A percentile compares a stretch with the other conserved stretches of the same genome.
phyloP scores from a whole-genome alignment of 2,329 filamentous ascomycete genomes.

The Aspergillus quadrilineatus region DNA sequence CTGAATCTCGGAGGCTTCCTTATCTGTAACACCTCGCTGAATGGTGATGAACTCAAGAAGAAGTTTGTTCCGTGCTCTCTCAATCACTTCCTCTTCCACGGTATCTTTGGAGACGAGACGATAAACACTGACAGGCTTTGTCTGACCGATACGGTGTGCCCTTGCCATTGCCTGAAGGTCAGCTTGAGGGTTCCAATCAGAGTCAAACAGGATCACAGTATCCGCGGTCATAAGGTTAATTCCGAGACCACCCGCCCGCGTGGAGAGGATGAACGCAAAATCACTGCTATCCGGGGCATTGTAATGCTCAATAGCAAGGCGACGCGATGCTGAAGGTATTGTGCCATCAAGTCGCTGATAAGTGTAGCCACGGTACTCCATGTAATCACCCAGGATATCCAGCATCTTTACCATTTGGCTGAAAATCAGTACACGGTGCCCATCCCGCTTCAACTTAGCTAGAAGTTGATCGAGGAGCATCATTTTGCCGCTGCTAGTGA shows the following conservation, averaged over 20 bases:
- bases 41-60: slow-evolving; percentile 97
- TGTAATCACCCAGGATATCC: slow-evolving; percentile 91
- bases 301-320: slow-evolving; percentile 96
- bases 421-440: slow-evolving; percentile 95
- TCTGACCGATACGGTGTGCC: slow-evolving; percentile 96
- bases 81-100: slow-evolving; percentile 95
- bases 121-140: slow-evolving; percentile 93
- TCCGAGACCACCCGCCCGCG: slow-evolving; percentile 91
- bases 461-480: slow-evolving; percentile 97
- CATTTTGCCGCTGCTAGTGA: slow-evolving; percentile 98
- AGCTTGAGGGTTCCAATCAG: slow-evolving; percentile 94
- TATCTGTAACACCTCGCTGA: slow-evolving; percentile 93
- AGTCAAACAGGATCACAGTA: slow-evolving; percentile 96
- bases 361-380: slow-evolving; percentile 87
- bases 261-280: slow-evolving; percentile 94
- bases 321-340: slow-evolving; percentile 80
- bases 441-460: slow-evolving; percentile 87
- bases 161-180: slow-evolving; percentile 98
- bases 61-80: slow-evolving; percentile 94
- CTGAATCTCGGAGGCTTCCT: slow-evolving; percentile 79
- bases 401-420: slow-evolving; percentile 99
- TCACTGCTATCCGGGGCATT: slow-evolving; percentile 95
- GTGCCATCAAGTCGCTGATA: slow-evolving; percentile 96
- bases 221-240: slow-evolving; percentile 99
- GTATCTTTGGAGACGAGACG: slow-evolving; percentile 96